These are phyloP conservation scores for Colletotrichum lini DNA, from an alignment of 2,329 filamentous ascomycete genomes.

Conservation along the genomic window DNA sequence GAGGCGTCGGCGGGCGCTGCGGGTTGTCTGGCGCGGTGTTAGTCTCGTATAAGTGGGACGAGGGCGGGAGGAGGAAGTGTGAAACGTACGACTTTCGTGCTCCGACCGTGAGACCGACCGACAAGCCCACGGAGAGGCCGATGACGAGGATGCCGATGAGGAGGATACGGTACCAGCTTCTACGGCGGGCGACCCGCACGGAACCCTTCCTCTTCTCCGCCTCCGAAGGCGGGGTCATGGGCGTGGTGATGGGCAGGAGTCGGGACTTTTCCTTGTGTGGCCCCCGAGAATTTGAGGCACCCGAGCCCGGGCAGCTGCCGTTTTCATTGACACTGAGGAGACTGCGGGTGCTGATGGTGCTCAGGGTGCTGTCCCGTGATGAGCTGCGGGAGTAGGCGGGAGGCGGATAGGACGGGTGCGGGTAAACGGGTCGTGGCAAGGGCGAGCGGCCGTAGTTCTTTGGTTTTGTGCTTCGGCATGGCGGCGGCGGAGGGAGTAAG, in stretches of 20 bases:
- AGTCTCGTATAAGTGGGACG: constrained; percentile 21
- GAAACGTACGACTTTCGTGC: constrained; percentile 53
- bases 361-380: constrained; percentile 31
- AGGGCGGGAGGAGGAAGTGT: neutral
- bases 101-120: constrained; percentile 58
- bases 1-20: constrained; percentile 20
- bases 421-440: neutral
- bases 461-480: constrained; percentile 19
- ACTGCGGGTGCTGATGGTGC: constrained; percentile 13
- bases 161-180: constrained; percentile 53
- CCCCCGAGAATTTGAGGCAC: constrained; percentile 20
- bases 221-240: neutral
- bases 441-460: constrained; percentile 31
- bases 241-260: constrained; percentile 21
- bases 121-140: constrained; percentile 54
- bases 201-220: constrained; percentile 34
- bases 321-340: constrained; percentile 7
- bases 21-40: constrained; percentile 16
- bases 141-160: constrained; percentile 50
- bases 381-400: constrained; percentile 40
- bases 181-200: constrained; percentile 44
- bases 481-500: constrained; percentile 14
- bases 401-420: constrained; percentile 38
- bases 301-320: constrained; percentile 20
- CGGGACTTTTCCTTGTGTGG: constrained; percentile 22